phyloP scores from a whole-genome alignment of 2,329 filamentous ascomycete species.

The Calonectria multiphialidica region DNA sequence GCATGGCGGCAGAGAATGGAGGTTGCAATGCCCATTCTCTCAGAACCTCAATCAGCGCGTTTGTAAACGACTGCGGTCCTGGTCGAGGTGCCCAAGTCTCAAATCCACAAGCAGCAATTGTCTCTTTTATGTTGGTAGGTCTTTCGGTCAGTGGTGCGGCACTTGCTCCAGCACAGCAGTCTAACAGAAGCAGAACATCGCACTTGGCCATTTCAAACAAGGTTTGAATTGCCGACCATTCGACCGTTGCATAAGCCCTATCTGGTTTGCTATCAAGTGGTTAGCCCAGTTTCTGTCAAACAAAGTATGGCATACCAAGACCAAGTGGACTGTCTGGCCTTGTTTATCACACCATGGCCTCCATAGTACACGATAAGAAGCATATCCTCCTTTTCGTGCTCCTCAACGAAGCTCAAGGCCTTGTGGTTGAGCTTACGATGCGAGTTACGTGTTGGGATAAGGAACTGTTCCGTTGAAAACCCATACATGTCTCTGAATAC shows the following conservation, averaged over 20 bases:
- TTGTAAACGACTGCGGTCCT: conserved; percentile 40
- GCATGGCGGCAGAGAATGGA: conserved; percentile 43
- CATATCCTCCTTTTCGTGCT: conserved; percentile 42
- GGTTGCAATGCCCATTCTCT: conserved; percentile 42
- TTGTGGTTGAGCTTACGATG: conserved; percentile 42
- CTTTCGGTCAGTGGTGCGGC: conserved; percentile 41
- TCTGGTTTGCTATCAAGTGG: conserved; percentile 34
- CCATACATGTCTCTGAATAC: conserved; percentile 39
- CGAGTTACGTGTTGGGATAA: conserved; percentile 40
- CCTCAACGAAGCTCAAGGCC: conserved; percentile 39
- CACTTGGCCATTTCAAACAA: conserved; percentile 43
- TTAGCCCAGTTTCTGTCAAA: conserved; percentile 14
- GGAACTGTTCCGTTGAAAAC: conserved; percentile 37
- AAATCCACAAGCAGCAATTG: conserved; percentile 43
- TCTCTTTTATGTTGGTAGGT: conserved; percentile 43
- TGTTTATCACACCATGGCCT: conserved; percentile 42
- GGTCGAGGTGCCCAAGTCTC: conserved; percentile 42
- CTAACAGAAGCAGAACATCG: conserved; percentile 40
- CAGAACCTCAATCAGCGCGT: conserved; percentile 42
- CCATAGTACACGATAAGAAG: conserved; percentile 44
- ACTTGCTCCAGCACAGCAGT: conserved; percentile 43
- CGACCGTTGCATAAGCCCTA: conserved; percentile 40
- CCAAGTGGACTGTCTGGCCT: conserved; percentile 42
- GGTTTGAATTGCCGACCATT: conserved; percentile 45
- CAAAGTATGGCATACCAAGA: conserved; percentile 32